Base-by-base conservation (phyloP, 179 eudicot species). In the Heliamphora pulchella region DNA sequence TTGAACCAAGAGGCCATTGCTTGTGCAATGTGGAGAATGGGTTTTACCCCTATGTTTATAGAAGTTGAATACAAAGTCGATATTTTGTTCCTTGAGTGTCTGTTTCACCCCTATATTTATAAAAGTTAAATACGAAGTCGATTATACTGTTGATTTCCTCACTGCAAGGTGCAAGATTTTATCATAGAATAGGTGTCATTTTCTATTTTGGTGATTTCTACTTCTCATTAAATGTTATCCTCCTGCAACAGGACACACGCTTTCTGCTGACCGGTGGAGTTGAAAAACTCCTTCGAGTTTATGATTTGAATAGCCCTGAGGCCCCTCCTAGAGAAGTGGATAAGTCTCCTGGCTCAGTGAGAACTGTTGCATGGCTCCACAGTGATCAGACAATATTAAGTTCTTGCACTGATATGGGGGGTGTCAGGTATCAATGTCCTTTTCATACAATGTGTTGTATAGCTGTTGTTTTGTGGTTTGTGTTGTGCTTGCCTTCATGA, bases 321-420 rank as follows among this genome's bases (percentile, higher is more conserved):
- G 96, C 97, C 61, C 88, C 98, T 81, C 98, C 98, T 5, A 89
- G 91, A 83, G 98, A 95, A 87, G 89, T 92, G 77, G 97, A 93
- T 68, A 90, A 87, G 66, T 90, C 95, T 83, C 98, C 98, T 15
- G 97, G 98, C 72, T 91, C 98, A 31, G 91, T 95, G 69, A 88
- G 98, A 86, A 92, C 97, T 51, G 88, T 91, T 85, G 88, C 93
- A 46, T 93, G 96, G 97, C 97, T 93, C 67, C 98, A 93, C 81
- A 91, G 97, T 82, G 98, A 95, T 83, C 98, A 93, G 84, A 95
- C 96, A 41, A 95, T 95, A 80, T 84, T 95, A 79, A 89, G 97
- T 80, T 89, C 98, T 74, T 93, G 94, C 78, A 83, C 92, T 74
- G 98, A 95, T 84, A 86, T 86, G 74, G 95, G 97, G 47, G 98